A percentile compares a stretch with the other conserved stretches of the same genome.
Conservation (phyloP, 192 early-diverging fungal genomes). For the Coemansia sp. region DNA sequence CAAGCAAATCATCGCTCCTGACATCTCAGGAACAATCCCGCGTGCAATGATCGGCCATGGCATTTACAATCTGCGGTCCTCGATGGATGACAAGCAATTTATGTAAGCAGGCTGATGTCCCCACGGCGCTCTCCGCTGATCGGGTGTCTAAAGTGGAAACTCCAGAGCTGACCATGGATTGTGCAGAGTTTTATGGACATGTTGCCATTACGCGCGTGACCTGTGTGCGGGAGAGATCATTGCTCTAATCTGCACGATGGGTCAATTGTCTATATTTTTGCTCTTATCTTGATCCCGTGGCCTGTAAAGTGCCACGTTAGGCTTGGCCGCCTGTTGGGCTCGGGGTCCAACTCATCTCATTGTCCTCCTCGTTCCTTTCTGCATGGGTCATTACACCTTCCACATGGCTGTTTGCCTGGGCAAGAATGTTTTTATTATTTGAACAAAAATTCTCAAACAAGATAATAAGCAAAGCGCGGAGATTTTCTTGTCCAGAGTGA, state of each 20-base stretch:
- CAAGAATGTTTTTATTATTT: constrained; percentile 6
- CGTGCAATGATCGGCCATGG: neutral
- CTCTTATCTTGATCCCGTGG: neutral
- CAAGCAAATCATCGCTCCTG: neutral
- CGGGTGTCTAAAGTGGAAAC: neutral
- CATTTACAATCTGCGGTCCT: neutral
- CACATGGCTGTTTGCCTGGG: neutral
- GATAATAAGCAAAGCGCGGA: neutral
- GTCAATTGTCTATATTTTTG: constrained; percentile 5
- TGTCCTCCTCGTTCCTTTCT: neutral
- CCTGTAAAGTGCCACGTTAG: constrained; percentile 6
- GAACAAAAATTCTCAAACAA: neutral
- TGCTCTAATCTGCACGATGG: constrained; percentile 1
- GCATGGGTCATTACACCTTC: neutral
- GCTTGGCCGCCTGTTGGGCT: constrained; percentile 4
- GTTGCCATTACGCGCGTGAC: constrained; percentile 6
- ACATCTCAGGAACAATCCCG: neutral
- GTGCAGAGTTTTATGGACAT: neutral
- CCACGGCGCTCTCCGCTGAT: constrained; percentile 6
- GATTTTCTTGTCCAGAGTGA: neutral
- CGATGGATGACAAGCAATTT: neutral
- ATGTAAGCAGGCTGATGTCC: neutral
- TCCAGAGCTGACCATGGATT: neutral
- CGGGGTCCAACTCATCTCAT: constrained; percentile 4
- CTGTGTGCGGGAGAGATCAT: neutral